Base-by-base conservation (phyloP, 495 filamentous ascomycete genomes). In the Podospora sp. region DNA sequence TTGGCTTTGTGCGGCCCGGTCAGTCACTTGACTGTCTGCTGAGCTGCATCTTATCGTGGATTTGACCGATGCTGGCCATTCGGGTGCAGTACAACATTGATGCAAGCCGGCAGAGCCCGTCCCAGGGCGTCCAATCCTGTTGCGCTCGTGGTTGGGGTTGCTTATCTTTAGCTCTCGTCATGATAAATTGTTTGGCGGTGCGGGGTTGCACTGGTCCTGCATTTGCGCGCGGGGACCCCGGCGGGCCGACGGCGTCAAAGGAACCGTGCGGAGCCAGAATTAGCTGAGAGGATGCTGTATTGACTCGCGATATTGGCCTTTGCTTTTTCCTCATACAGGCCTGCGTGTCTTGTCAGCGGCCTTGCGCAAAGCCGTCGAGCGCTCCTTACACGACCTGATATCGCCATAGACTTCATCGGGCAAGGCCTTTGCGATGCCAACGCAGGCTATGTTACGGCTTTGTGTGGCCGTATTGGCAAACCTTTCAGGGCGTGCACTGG, bases 101-200 rank as follows among this genome's bases (percentile, higher is more conserved):
- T 29, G 61, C 33, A 20, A 5, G 0, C 35, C 50, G 29, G 52
- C 27, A 65, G 24, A 14, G 36, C 1, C 35, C 52, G 51, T 36
- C 21, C n/a, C 24, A 2, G 6, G 0, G 18, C 18, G 63, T 26
- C 63, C 63, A 65, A 40, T 26, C 63, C 63, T 56, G 25, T 65
- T 33, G 11, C 16, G 16, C 11, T 35, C 14, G 29, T 12, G 20
- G 21, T n/a, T 14, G 51, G 51, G 29, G n/a, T 36, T 21, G 57
- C 65, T 67, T 67, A 55, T 67, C 57, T 67, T 67, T 67, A 67
- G 57, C 25, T 55, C 21, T 62, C 29, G 20, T 11, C 51, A 57
- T 65, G 63, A 65, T 56, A 35, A 65, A 65, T 67, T 40, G 46
- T 25, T 60, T 67, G 56, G 49, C 35, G 58, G 56, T 67, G 65